Conservation (phyloP, 768 basidiomycete genomes). For the Pisolithus albus region DNA sequence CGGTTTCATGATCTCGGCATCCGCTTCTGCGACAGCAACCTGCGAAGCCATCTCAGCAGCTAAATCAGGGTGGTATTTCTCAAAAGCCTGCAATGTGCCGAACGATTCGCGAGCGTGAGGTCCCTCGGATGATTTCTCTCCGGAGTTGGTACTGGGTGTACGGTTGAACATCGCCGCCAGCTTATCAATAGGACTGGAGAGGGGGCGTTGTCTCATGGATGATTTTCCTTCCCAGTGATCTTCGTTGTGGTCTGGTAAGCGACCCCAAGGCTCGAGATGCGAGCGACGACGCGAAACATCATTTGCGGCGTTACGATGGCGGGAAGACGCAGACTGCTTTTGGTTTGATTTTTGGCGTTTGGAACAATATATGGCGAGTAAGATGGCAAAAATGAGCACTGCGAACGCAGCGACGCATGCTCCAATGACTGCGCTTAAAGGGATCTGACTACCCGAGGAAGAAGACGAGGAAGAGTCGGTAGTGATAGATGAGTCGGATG, state of each 20-base stretch:
- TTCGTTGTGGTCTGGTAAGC: slow-evolving; percentile 36
- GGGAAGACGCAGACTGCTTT: slow-evolving; percentile 17
- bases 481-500: slow-evolving; percentile 7
- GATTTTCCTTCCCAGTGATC: background rate
- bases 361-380: slow-evolving; percentile 50
- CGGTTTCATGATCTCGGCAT: too few species aligned
- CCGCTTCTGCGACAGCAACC: too few species aligned
- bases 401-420: slow-evolving; percentile 55
- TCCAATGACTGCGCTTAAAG: slow-evolving; percentile 50
- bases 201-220: too few species aligned
- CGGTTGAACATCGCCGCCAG: too few species aligned
- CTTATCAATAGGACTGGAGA: too few species aligned
- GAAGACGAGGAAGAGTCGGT: slow-evolving; percentile 5
- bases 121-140: too few species aligned
- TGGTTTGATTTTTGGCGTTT: slow-evolving; percentile 25
- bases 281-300: slow-evolving; percentile 40
- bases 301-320: slow-evolving; percentile 35
- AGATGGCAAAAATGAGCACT: slow-evolving; percentile 43
- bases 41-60: too few species aligned
- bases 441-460: slow-evolving; percentile 16
- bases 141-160: too few species aligned
- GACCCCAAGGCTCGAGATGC: slow-evolving; percentile 47
- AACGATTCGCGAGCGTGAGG: too few species aligned
- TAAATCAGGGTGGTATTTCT: too few species aligned
- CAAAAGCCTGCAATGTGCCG: too few species aligned